Percentiles rank a stretch among this genome's conserved stretches.
phyloP scores from a whole-genome alignment of 768 basidiomycete species.

The Chalciporus sphaerocephalus region DNA sequence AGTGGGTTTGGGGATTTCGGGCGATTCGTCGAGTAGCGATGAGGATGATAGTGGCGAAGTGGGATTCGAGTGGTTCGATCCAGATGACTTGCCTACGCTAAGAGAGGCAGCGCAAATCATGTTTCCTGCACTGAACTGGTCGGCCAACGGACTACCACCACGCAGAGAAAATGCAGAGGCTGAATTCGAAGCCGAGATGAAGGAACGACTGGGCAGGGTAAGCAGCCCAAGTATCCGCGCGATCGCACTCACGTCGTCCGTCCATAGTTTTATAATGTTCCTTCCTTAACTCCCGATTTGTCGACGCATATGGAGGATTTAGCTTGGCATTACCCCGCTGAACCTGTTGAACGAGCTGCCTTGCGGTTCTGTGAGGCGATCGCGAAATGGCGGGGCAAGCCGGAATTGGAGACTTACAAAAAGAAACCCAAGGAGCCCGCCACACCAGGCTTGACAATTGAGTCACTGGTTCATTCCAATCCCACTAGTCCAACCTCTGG shows the following conservation, averaged over 20 bases:
- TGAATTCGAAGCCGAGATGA: slow-evolving; percentile 75
- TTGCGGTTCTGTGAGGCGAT: slow-evolving; percentile 80
- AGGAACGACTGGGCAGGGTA: slow-evolving; percentile 63
- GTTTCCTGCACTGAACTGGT: slow-evolving; percentile 51
- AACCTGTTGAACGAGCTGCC: slow-evolving; percentile 74
- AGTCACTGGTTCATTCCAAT: slow-evolving; percentile 66
- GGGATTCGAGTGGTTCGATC: slow-evolving; percentile 59
- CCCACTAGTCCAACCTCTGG: slow-evolving; percentile 52
- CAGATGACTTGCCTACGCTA: slow-evolving; percentile 71
- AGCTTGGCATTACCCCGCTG: slow-evolving; percentile 76
- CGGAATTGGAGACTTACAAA: slow-evolving; percentile 76
- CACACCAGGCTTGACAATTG: slow-evolving; percentile 51
- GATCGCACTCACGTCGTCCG: slow-evolving; percentile 4
- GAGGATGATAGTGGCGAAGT: slow-evolving; percentile 31
- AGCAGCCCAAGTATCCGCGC: slow-evolving; percentile 24
- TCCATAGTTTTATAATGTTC: slow-evolving; percentile 74
- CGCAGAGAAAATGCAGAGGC: slow-evolving; percentile 53
- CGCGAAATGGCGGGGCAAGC: slow-evolving; percentile 78
- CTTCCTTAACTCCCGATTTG: slow-evolving; percentile 64
- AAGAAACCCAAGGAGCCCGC: slow-evolving; percentile 38
- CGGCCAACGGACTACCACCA: slow-evolving; percentile 23
- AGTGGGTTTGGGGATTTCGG: slow-evolving; percentile 56
- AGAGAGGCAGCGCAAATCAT: slow-evolving; percentile 62
- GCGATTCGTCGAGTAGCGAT: slow-evolving; percentile 22
- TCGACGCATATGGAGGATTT: slow-evolving; percentile 69